Evolutionary conservation across 352 stramenopile species (phyloP).

Genomic region (Phytophthora uliginosa): DNA sequence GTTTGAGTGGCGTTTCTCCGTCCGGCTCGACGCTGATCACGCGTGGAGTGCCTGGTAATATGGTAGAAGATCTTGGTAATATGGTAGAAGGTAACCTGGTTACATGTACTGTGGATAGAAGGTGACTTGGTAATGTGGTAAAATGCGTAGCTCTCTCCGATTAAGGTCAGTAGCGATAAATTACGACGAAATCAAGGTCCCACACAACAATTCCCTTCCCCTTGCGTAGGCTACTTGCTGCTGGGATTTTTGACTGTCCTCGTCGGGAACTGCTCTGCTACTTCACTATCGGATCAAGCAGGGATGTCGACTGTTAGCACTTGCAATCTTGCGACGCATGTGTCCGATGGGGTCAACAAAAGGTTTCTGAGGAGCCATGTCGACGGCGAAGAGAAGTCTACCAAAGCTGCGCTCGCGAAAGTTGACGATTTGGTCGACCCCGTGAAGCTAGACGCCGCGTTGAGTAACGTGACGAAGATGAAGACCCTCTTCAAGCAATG

Average conservation of each 20-base stretch:
- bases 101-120: too few relatives aligned
- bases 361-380: background rate
- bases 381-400: background rate
- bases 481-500: constrained; percentile 13
- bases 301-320: background rate
- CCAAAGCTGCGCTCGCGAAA: background rate
- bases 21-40: too few relatives aligned
- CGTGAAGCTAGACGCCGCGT: constrained; percentile 7
- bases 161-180: too few relatives aligned
- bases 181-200: constrained; percentile 10
- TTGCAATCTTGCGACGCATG: background rate
- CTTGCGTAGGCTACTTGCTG: background rate
- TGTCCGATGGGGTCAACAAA: background rate
- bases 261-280: background rate
- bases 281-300: background rate
- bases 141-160: too few relatives aligned
- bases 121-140: too few relatives aligned
- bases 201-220: constrained; percentile 4
- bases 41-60: too few relatives aligned
- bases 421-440: constrained; percentile 13
- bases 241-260: background rate
- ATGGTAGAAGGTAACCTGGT: too few relatives aligned
- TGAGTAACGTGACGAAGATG: constrained; percentile 5
- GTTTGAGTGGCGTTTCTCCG: too few relatives aligned
- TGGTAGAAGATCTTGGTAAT: too few relatives aligned